Evolutionary conservation across 1,284 basidiomycete genomes (phyloP), one percentile per base, ranked within the genome.

Genomic region (Pholiota adiposa): DNA sequence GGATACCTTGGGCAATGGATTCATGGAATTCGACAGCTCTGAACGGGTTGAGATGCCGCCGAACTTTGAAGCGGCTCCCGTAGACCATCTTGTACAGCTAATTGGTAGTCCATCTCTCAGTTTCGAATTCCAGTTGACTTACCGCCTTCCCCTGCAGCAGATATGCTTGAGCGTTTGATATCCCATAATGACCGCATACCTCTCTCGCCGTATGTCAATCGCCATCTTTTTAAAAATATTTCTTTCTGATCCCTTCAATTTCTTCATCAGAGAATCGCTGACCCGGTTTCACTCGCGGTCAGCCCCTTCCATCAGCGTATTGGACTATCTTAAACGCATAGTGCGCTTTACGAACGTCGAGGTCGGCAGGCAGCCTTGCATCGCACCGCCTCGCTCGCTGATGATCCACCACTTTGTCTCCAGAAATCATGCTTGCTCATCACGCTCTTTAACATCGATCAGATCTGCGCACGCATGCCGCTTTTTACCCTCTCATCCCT

Each of bases 261-360:
- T 25, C 27, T 70, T 73, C 64, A 58, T 68, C 61, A 92, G 90
- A 56, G 87, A 93, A 83, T 85, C 86, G 63, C 83, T 98, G 64
- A 97, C 96, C 51, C 88, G 94, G 59, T 98, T 98, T 75, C 96
- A 98, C 77, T 97, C 95, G 43, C 85, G 94, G 63, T 87, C 94
- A 8, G 84, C 94, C 3, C 95, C 96, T 48, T 83, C 79, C 59
- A 97, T 97, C 72, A 83, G 82, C 63, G 87, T 97, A 54, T 78
- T 93, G 65, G 96, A 97, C 72, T 98, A 98, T 75, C 83, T 97
- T 59, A 84, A 88, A 64, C 90, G 96, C 61, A 96, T 98, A 70
- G 90, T 96, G 65, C 89, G 86, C 69, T 97, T 93, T 74, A 95
- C 94, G 59, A 96, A 94, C 73, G 88, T 95, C 72, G 96, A 97